Evolutionary conservation across 139 green algal genomes (phyloP).

Genomic region (Tetradesmus obliquus): DNA sequence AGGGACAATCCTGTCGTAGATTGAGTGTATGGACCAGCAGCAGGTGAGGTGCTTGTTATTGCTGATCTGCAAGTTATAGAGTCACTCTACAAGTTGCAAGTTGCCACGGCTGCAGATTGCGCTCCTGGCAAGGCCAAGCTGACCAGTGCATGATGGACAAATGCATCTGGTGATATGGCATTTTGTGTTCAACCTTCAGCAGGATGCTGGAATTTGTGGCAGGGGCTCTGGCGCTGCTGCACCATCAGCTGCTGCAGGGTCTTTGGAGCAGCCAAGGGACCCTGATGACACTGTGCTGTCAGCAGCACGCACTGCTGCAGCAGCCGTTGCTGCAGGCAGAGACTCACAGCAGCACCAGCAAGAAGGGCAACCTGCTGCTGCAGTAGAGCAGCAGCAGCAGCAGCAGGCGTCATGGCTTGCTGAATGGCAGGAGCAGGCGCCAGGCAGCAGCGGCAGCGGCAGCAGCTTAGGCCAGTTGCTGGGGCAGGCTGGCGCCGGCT

Average conservation of each 20-base stretch:
- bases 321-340: background rate
- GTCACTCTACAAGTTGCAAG: background rate
- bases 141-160: background rate
- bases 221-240: background rate
- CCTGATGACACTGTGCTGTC: background rate
- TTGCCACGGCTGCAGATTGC: background rate
- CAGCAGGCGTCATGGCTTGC: background rate
- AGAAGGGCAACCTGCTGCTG: background rate
- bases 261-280: background rate
- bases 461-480: constrained; percentile 19
- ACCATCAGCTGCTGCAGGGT: background rate
- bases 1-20: background rate
- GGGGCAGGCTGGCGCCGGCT: background rate
- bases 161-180: background rate
- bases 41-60: background rate
- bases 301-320: background rate
- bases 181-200: background rate
- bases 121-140: background rate
- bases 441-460: constrained; percentile 22
- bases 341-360: background rate
- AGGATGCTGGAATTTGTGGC: background rate
- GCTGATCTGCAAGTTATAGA: background rate
- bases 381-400: background rate
- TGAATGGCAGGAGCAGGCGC: background rate
- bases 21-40: constrained; percentile 9